Evolutionary conservation across 2,329 filamentous ascomycete genomes (phyloP).

Genomic region (Neonectria coccinea): DNA sequence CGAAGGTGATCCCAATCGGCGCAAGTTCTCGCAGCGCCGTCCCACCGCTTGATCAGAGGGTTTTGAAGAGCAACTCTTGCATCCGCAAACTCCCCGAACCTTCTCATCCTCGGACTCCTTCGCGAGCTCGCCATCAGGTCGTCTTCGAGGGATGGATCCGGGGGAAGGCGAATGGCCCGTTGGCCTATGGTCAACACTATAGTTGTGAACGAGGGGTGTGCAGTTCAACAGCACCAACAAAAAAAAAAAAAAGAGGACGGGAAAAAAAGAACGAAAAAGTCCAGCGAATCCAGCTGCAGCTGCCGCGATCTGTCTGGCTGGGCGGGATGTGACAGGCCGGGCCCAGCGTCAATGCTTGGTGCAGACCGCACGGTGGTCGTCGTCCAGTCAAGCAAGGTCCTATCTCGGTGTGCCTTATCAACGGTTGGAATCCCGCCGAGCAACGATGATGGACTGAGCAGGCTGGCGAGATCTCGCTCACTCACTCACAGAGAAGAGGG

Average conservation of each 20-base stretch:
- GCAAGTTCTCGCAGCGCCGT: constrained; percentile 59
- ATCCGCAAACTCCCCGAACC: constrained; percentile 48
- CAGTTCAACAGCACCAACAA: background rate
- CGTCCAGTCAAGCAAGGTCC: constrained; percentile 3
- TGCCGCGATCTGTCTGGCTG: constrained; percentile 28
- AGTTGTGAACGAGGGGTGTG: constrained; percentile 16
- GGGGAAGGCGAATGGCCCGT: constrained; percentile 5
- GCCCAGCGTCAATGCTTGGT: constrained; percentile 14
- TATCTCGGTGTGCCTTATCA: constrained; percentile 9
- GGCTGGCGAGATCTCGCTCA: constrained; percentile 1
- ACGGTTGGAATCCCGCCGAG: background rate
- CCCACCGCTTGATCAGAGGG: constrained; percentile 60
- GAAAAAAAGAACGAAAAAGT: constrained; percentile 6
- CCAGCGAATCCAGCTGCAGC: constrained; percentile 28
- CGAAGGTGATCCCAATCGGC: constrained; percentile 60
- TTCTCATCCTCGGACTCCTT: constrained; percentile 33
- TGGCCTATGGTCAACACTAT: constrained; percentile 2
- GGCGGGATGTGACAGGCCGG: constrained; percentile 37
- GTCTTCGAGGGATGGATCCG: background rate
- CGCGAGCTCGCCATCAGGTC: constrained; percentile 28
- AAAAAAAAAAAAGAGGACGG: constrained; percentile 6
- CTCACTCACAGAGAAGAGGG: constrained; percentile 16
- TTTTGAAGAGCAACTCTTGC: constrained; percentile 34
- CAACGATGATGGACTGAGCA: background rate
- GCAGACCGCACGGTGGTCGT: constrained; percentile 10